phyloP scores from a whole-genome alignment of 2,329 filamentous ascomycete species.

The Thelonectria blattea region DNA sequence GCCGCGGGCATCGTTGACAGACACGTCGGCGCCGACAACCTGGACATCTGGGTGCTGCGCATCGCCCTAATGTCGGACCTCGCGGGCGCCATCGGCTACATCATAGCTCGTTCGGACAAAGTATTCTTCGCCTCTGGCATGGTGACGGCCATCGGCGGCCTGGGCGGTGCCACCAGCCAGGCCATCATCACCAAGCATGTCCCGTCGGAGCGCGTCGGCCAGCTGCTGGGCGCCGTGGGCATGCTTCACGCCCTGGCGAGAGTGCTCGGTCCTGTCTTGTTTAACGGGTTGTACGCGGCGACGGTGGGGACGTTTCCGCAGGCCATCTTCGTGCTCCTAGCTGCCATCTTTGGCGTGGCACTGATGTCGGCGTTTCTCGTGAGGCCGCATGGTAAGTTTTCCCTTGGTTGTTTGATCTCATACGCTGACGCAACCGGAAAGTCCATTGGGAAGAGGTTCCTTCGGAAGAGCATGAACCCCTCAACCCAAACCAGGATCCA shows the following conservation, averaged over 20 bases:
- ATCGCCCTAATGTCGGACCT: constrained; percentile 77
- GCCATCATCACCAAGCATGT: constrained; percentile 90
- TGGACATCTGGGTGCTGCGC: constrained; percentile 81
- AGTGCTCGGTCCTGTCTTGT: constrained; percentile 79
- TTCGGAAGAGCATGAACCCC: constrained; percentile 35
- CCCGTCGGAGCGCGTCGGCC: constrained; percentile 78
- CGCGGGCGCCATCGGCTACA: constrained; percentile 77
- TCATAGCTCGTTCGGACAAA: constrained; percentile 64
- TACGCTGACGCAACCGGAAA: constrained; percentile 29
- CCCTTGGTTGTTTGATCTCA: neutral
- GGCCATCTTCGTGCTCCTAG: constrained; percentile 80
- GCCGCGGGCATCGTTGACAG: constrained; percentile 51
- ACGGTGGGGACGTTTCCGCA: constrained; percentile 82
- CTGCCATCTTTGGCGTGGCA: constrained; percentile 68
- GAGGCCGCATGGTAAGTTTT: constrained; percentile 71
- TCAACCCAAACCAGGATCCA: constrained; percentile 22
- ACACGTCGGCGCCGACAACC: constrained; percentile 73
- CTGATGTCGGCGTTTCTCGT: constrained; percentile 74
- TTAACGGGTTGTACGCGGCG: constrained; percentile 83
- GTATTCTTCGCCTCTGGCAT: constrained; percentile 76
- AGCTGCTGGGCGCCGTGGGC: constrained; percentile 87
- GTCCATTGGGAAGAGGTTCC: constrained; percentile 43
- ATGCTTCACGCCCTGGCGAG: constrained; percentile 83
- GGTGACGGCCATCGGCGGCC: constrained; percentile 78
- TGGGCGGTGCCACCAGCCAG: constrained; percentile 85